Percentiles rank a stretch among this genome's conserved stretches.
phyloP scores from a whole-genome alignment of 2,329 filamentous ascomycete species.

The Clarireedia paspali region DNA sequence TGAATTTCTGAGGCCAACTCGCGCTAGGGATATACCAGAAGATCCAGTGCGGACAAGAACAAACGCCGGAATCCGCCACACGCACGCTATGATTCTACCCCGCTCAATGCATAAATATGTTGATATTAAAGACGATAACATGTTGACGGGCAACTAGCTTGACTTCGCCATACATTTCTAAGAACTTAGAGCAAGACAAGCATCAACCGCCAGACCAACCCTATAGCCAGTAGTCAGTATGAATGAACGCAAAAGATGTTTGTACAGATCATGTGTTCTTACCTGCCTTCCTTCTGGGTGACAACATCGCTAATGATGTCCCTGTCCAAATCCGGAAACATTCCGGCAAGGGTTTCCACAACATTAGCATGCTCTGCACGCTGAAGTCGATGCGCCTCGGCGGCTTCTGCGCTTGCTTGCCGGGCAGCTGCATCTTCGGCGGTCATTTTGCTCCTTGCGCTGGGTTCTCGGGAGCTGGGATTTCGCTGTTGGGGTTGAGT shows the following conservation, averaged over 20 bases:
- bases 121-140: constrained; percentile 8
- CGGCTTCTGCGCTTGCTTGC: constrained; percentile 83
- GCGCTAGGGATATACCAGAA: constrained; percentile 12
- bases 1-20: constrained; percentile 4
- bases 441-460: constrained; percentile 37
- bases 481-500: constrained; percentile 16
- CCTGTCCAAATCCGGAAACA: constrained; percentile 93
- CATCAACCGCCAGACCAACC: constrained; percentile 79
- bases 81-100: constrained; percentile 10
- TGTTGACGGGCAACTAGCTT: not conserved
- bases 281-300: constrained; percentile 89
- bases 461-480: constrained; percentile 13
- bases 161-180: constrained; percentile 9
- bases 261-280: constrained; percentile 29
- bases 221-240: constrained; percentile 34
- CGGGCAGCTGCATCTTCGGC: constrained; percentile 84
- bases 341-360: constrained; percentile 86
- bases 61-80: constrained; percentile 9
- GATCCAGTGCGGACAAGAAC: constrained; percentile 1
- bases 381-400: constrained; percentile 77
- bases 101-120: constrained; percentile 8
- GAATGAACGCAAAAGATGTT: constrained; percentile 18
- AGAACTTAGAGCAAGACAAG: constrained; percentile 60
- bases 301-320: constrained; percentile 97
- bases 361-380: constrained; percentile 81